Evolutionary conservation across 495 filamentous ascomycete species (phyloP).

Genomic region (Penicillium crystallinum): DNA sequence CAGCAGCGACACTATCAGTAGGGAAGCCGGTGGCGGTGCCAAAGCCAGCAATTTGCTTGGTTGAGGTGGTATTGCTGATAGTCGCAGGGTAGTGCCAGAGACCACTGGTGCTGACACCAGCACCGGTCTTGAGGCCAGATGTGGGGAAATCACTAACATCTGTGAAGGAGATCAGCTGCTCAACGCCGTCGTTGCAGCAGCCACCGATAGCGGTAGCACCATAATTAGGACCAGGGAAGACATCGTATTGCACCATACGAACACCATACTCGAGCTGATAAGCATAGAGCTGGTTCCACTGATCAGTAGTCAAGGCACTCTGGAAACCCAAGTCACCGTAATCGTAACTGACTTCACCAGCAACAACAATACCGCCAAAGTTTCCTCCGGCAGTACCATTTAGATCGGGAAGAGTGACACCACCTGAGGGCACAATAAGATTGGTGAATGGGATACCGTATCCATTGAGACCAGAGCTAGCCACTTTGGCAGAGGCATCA

Average conservation of each 20-base stretch:
- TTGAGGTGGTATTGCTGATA: slow-evolving; percentile 48
- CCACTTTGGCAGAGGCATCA: slow-evolving; percentile 37
- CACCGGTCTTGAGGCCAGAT: slow-evolving; percentile 44
- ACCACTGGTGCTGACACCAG: slow-evolving; percentile 48
- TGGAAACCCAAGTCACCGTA: slow-evolving; percentile 39
- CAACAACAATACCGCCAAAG: slow-evolving; percentile 53
- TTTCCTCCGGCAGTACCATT: slow-evolving; percentile 47
- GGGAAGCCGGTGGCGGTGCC: slow-evolving; percentile 25
- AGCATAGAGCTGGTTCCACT: slow-evolving; percentile 52
- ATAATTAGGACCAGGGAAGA: slow-evolving; percentile 48
- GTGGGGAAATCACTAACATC: slow-evolving; percentile 45
- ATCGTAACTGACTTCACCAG: slow-evolving; percentile 53
- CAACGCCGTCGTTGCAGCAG: slow-evolving; percentile 45
- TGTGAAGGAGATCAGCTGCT: slow-evolving; percentile 49
- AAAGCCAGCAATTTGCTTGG: slow-evolving; percentile 51
- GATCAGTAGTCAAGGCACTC: slow-evolving; percentile 51
- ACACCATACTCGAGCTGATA: slow-evolving; percentile 56
- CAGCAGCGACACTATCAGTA: slow-evolving; percentile 43
- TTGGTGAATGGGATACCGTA: slow-evolving; percentile 58
- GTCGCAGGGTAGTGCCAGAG: slow-evolving; percentile 56
- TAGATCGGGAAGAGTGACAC: slow-evolving; percentile 46
- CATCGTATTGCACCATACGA: slow-evolving; percentile 57
- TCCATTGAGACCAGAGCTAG: slow-evolving; percentile 51
- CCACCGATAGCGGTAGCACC: slow-evolving; percentile 40
- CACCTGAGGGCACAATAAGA: slow-evolving; percentile 48